Conservation (phyloP, 495 filamentous ascomycete genomes). For the Aspergillus coremiiformis region DNA sequence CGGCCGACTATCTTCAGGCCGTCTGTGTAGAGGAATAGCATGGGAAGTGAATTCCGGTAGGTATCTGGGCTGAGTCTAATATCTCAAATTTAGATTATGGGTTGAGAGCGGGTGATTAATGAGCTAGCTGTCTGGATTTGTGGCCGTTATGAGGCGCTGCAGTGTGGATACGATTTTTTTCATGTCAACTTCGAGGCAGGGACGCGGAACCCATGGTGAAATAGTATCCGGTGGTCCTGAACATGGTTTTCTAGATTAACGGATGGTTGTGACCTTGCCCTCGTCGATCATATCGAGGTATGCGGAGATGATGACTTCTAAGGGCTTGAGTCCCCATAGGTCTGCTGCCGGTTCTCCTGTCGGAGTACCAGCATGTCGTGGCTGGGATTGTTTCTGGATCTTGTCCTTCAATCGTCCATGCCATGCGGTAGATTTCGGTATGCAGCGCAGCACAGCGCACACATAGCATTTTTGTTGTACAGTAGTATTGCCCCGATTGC, state of each 20-base stretch:
- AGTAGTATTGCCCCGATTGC: too few relatives aligned
- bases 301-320: slow-evolving; percentile 10
- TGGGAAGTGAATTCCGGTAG: neutral
- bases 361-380: neutral
- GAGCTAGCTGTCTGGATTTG: slow-evolving; percentile 3
- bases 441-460: neutral
- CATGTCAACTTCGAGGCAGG: slow-evolving; percentile 8
- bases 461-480: too few relatives aligned
- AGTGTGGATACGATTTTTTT: slow-evolving; percentile 4
- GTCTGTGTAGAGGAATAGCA: slow-evolving; percentile 8
- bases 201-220: slow-evolving; percentile 4
- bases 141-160: slow-evolving; percentile 2
- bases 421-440: neutral
- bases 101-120: neutral
- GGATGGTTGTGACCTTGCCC: slow-evolving; percentile 6
- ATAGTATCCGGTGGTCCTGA: neutral
- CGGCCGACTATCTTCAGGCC: neutral
- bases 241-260: neutral
- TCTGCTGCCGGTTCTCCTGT: neutral
- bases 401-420: neutral
- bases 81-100: slow-evolving; percentile 1
- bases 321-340: slow-evolving; percentile 10
- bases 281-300: slow-evolving; percentile 12
- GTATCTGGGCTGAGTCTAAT: neutral
- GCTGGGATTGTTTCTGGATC: neutral